phyloP scores from a whole-genome alignment of 2,329 filamentous ascomycete species.

The Dothistroma pini region DNA sequence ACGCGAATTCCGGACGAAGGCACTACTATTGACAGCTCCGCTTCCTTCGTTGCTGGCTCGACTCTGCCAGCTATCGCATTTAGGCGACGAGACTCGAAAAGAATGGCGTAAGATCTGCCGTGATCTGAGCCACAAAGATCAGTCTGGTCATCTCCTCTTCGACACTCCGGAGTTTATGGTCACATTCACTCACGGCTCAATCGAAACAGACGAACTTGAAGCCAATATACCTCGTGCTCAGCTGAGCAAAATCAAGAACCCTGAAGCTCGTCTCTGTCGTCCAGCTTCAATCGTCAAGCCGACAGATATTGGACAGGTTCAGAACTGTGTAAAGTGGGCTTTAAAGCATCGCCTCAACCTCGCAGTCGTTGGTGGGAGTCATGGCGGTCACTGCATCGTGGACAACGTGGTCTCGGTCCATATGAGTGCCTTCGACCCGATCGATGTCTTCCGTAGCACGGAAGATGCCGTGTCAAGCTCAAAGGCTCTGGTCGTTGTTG shows the following conservation, averaged over 20 bases:
- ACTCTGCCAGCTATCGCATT: conserved; percentile 32
- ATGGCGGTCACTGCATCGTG: conserved; percentile 57
- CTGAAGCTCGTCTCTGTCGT: conserved; percentile 46
- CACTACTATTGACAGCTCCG: conserved; percentile 49
- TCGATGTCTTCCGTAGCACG: conserved; percentile 42
- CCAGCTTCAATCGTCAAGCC: conserved; percentile 49
- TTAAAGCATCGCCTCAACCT: conserved; percentile 44
- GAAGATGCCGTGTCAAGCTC: conserved; percentile 16
- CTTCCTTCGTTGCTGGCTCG: conserved; percentile 52
- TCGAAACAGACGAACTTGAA: conserved; percentile 42
- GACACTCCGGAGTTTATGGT: conserved; percentile 49
- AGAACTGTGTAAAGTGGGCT: conserved; percentile 57
- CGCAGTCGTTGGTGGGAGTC: conserved; percentile 51
- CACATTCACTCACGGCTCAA: conserved; percentile 49
- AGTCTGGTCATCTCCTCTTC: conserved; percentile 46
- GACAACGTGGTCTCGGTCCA: conserved; percentile 54
- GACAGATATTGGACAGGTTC: conserved; percentile 47
- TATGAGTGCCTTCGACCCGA: conserved; percentile 54
- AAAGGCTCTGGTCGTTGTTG: conserved; percentile 47
- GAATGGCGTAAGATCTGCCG: conserved; percentile 56
- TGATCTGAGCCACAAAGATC: conserved; percentile 33
- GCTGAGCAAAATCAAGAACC: conserved; percentile 47
- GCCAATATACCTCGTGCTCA: conserved; percentile 39
- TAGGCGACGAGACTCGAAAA: conserved; percentile 24
- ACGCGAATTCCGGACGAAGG: conserved; percentile 47